These are phyloP conservation scores for Trypanosoma grayi DNA, from an alignment of 208 protist species.

Conservation along the genomic window DNA sequence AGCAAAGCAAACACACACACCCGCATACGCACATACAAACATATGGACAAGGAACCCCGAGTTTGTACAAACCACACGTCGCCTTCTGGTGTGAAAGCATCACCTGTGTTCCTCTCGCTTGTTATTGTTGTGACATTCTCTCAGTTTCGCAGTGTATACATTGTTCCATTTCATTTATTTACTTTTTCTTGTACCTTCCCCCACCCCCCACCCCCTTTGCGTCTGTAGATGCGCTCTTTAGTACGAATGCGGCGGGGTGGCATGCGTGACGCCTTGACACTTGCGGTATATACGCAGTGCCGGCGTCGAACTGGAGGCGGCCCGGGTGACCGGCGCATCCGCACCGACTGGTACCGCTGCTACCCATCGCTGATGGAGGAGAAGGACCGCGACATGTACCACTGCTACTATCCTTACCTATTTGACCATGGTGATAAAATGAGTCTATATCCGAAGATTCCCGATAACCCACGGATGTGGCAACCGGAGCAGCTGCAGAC, in stretches of 20 bases:
- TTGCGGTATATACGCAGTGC: constrained; percentile 18
- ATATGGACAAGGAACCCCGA: too few relatives aligned
- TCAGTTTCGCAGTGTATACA: constrained; percentile 3
- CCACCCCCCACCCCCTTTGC: constrained; percentile 3
- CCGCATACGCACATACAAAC: not conserved
- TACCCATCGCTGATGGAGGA: constrained; percentile 89
- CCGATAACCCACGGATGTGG: constrained; percentile 88
- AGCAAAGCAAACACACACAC: not conserved
- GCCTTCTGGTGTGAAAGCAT: too few relatives aligned
- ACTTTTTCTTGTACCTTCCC: constrained; percentile 7
- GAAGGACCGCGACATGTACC: constrained; percentile 92
- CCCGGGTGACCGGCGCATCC: constrained; percentile 76
- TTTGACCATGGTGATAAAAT: constrained; percentile 92
- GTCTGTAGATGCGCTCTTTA: constrained; percentile 20
- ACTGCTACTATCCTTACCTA: constrained; percentile 93
- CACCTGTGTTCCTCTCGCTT: too few relatives aligned
- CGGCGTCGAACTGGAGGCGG: constrained; percentile 73
- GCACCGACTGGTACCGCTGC: constrained; percentile 88
- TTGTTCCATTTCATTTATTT: constrained; percentile 10
- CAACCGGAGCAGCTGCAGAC: constrained; percentile 91
- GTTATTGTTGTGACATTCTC: too few relatives aligned
- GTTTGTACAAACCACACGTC: too few relatives aligned
- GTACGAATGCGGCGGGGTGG: constrained; percentile 1
- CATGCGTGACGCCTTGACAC: not conserved
- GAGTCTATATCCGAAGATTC: constrained; percentile 92